Base-by-base conservation (phyloP, 2,329 filamentous ascomycete species). In the Penicillium sp. region DNA sequence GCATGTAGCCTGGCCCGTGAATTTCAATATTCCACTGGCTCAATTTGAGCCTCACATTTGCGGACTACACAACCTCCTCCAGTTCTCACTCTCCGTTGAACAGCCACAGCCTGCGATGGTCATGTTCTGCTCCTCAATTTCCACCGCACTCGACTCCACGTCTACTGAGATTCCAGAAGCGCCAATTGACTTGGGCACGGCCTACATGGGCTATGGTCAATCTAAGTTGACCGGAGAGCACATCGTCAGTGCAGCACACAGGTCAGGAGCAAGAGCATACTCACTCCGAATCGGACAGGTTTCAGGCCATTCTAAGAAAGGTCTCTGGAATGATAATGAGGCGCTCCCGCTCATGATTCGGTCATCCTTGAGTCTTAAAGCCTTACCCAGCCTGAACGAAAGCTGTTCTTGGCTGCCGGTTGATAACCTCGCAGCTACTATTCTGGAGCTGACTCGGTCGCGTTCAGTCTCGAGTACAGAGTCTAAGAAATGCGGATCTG, bases 1-100 rank as follows among this genome's bases (percentile, higher is more conserved):
- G 48, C 82, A 84, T 63, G 73, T 80, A 2, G 81, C 82, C 16
- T 84, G 82, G 82, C 78, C 80, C 1, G 82, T 84, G 52, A 83
- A 84, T 63, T 84, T 84, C 70, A 78, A 79, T 41, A 72, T 83
- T 54, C 78, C 78, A 1, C 70, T 84, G 1, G 60, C 68, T 22
- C 78, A 74, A 61, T 84, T 83, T 60, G 75, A 75, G 31, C 75
- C 77, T 37, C 79, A 82, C 62, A 79, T 76, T 47, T 55, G 60
- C 48, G 75, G 79, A 2, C 68, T 83, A 3, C 68, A 70, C 48
- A 76, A 81, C 55, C 73, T 84, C 0, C 67, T 83, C 45, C 66
- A 76, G 47, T 73, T 84, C 33, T 78, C 79, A 0, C 66, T 81
- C 5, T 71, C 67, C 0, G 73, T 74, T 1, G 62, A 66, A n/a